Evolutionary conservation across 2,329 filamentous ascomycete species (phyloP), one percentile per base, ranked within the genome.

Genomic region (Colletotrichum navitas): DNA sequence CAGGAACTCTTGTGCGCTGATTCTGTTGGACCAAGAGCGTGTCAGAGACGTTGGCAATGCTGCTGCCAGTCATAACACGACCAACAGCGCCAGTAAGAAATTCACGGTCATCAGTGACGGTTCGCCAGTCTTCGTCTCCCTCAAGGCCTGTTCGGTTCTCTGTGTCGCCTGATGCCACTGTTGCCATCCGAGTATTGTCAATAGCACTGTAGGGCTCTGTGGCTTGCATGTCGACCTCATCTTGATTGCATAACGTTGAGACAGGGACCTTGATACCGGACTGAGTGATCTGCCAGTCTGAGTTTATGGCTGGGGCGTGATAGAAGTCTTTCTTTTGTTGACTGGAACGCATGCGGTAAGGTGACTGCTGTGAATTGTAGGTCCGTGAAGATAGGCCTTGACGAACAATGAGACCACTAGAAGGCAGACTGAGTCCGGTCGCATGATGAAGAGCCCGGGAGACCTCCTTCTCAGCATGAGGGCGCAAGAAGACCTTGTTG

Each of bases 1-100:
- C 43, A 36, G 21, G 41, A 11, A 11, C 54, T 39, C 32, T 6
- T 16, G 32, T 39, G 16, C 64, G 29, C 6, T 47, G 36, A 34
- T 63, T 62, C 10, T 65, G 52, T 24, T n/a, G 39, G 34, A 60
- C 29, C 2, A 73, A 43, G 8, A 68, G 45, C 24, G 43, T 43
- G 21, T 74, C 73, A 32, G 73, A 74, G 47, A 72, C 68, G 16
- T 74, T 71, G 36, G 73, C 73, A 12, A 74, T 72, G 59, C 73
- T 74, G 68, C 73, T 74, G n/a, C 73, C 73, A 52, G 63, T 71
- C 52, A 73, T 66, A 8, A 71, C 58, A 8, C 71, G 62, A 21
- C 73, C 71, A 26, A 74, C 36, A 43, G 52, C 39, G 10, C 63
- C 56, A 41, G 29, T 14, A 21, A 51, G 54, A 7, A 52, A 56